Base-by-base conservation (phyloP, 805 yeast species). In the Candida nemodendra region DNA sequence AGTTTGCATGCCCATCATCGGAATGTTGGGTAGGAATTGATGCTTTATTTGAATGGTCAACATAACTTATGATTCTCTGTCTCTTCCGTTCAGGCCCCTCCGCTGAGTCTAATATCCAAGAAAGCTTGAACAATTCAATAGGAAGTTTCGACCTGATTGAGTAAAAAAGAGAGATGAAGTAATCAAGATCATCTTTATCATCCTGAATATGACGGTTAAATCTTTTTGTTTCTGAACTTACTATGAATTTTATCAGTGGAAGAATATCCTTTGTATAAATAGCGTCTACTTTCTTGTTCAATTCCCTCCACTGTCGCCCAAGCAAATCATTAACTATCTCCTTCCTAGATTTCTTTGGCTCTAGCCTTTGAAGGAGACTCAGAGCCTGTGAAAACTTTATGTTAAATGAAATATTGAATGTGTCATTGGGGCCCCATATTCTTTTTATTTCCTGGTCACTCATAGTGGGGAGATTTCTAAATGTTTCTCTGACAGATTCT, bases 31-130 rank as follows among this genome's bases (percentile, higher is more conserved):
- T 42, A 4, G 45, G 48, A 27, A 74, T 74, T 39, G 73, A 75
- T 39, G 16, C 37, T n/a, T 30, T 36, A 6, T 34, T 24, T 2
- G 37, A 12, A 6, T 18, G 8, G 14, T 39, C 35, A 8, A 36
- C 33, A 18, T 75, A 79, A 14, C 78, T 74, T 4, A 81, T 56
- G 31, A 86, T 53, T 41, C 84, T 65, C 41, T 71, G 79, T 42
- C 90, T 66, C 75, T 78, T 81, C 45, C 91, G 63, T 48, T 81
- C 79, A 19, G 71, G 65, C 23, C 86, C 84, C 54, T 87, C 95
- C 34, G 81, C 77, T 21, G 74, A 71, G 53, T 85, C 95, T 8
- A 86, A 59, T 2, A 68, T 57, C 73, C 80, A 81, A 5, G 44
- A 53, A 4, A 45, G 38, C 2, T 48, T 47, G 14, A 47, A 41